Conservation (phyloP, 371 early-diverging fungal species). For the Nosema bombycis region DNA sequence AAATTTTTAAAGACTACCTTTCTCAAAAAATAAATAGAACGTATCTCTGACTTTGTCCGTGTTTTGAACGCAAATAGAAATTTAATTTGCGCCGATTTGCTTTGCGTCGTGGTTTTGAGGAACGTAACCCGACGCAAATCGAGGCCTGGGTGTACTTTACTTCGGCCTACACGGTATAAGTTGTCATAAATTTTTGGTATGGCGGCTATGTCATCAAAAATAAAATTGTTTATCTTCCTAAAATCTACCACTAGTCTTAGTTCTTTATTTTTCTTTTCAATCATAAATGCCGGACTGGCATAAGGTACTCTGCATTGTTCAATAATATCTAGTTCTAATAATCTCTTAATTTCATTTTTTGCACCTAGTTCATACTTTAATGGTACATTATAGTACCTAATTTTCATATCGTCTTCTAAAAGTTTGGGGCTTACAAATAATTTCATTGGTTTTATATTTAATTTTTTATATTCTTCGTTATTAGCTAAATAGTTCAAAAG, state of each 20-base stretch:
- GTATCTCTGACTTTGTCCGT: too few species aligned
- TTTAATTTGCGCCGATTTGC: too few species aligned
- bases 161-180: too few species aligned
- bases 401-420: background rate
- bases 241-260: constrained; percentile 44
- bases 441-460: background rate
- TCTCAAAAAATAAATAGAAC: too few species aligned
- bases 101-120: too few species aligned
- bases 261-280: constrained; percentile 16
- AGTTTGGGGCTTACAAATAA: background rate
- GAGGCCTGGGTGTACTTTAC: too few species aligned
- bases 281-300: constrained; percentile 30
- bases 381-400: background rate
- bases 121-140: too few species aligned
- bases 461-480: background rate
- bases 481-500: background rate
- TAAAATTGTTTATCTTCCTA: constrained; percentile 13
- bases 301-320: background rate
- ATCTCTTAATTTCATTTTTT: constrained; percentile 16
- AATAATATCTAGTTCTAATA: constrained; percentile 11
- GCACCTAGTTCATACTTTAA: background rate
- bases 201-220: background rate
- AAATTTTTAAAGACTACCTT: too few species aligned
- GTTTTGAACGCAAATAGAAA: too few species aligned
- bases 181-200: constrained; percentile 30